phyloP scores from a whole-genome alignment of 2,329 filamentous ascomycete genomes.

The Ilyonectria sp. region DNA sequence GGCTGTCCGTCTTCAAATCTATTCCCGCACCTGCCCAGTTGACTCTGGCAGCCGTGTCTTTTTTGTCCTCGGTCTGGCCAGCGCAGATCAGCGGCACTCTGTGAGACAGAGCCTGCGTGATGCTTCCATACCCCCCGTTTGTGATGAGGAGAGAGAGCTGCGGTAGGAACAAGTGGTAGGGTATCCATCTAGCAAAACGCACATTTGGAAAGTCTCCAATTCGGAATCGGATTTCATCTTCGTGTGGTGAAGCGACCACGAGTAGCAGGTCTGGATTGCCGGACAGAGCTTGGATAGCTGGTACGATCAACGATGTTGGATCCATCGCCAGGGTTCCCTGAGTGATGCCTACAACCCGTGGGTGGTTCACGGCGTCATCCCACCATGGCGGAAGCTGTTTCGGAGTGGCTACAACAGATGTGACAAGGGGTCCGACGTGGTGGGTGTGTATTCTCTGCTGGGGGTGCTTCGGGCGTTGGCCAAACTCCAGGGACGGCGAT shows the following conservation, averaged over 20 bases:
- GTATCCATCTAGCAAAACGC: slow-evolving; percentile 53
- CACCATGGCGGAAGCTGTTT: slow-evolving; percentile 52
- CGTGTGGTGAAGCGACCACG: slow-evolving; percentile 53
- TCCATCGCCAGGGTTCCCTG: slow-evolving; percentile 57
- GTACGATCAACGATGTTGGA: slow-evolving; percentile 55
- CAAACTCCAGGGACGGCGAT: slow-evolving; percentile 52
- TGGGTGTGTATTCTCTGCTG: slow-evolving; percentile 39
- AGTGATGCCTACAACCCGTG: slow-evolving; percentile 54
- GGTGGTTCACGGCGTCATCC: slow-evolving; percentile 48
- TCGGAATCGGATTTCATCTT: slow-evolving; percentile 43
- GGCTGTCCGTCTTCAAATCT: slow-evolving; percentile 55
- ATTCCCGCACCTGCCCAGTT: slow-evolving; percentile 52
- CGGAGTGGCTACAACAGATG: slow-evolving; percentile 27
- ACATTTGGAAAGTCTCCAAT: slow-evolving; percentile 47
- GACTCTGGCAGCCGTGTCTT: slow-evolving; percentile 54
- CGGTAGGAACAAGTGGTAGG: slow-evolving; percentile 54
- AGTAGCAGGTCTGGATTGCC: slow-evolving; percentile 48
- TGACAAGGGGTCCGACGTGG: slow-evolving; percentile 56
- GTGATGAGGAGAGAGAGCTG: slow-evolving; percentile 53
- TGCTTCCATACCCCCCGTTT: slow-evolving; percentile 56
- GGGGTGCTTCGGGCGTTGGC: slow-evolving; percentile 42
- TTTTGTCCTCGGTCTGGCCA: slow-evolving; percentile 56
- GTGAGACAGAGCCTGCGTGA: slow-evolving; percentile 55
- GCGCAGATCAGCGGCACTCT: slow-evolving; percentile 55
- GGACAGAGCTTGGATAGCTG: slow-evolving; percentile 53